Conservation (phyloP, 176 grass and related monocot genomes). For the Sorghum bicolor region Sorghum_bicolor_NCBIv3 NC_012873.2:62080501-62081000, state of each 20-base stretch:
- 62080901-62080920: neutral
- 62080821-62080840: neutral
- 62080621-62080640: neutral
- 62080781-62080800: neutral
- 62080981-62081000: constrained; percentile 5
- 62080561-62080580: neutral
- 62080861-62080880: neutral
- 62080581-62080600: neutral
- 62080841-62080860: no score
- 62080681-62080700: neutral
- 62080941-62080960: neutral
- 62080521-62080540: neutral
- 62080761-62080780: neutral
- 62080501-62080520: neutral
- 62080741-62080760: constrained; percentile 12
- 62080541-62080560: neutral
- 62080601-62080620: neutral
- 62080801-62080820: neutral
- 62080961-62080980: neutral
- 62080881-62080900: neutral
- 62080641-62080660: neutral
- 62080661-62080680: neutral
- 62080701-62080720: neutral
- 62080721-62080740: neutral
- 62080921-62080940: neutral